Conservation (phyloP, 2,329 filamentous ascomycete genomes). For the Fusarium neocosmosporiellum region DNA sequence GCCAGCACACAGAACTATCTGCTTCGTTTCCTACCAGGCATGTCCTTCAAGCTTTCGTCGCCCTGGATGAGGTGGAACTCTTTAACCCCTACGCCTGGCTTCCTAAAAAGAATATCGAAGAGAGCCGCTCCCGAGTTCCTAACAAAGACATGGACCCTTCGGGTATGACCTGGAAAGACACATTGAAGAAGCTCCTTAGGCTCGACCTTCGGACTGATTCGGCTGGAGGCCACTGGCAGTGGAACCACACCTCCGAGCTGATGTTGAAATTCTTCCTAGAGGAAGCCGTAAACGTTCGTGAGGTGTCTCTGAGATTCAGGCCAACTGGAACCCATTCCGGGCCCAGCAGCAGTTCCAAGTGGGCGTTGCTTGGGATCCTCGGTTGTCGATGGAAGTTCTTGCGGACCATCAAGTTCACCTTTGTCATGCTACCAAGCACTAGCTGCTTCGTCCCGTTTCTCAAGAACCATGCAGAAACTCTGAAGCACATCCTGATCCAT, state of each 20-base stretch:
- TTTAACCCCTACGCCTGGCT: too few relatives aligned
- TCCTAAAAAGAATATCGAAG: too few relatives aligned
- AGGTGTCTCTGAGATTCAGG: conserved; percentile 10
- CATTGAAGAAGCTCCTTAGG: neutral
- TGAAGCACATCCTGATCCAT: conserved; percentile 4
- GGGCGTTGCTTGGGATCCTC: neutral
- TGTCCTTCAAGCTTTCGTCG: too few relatives aligned
- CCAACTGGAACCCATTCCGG: neutral
- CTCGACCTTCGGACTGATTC: conserved; percentile 3
- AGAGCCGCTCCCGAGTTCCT: too few relatives aligned
- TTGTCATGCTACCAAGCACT: neutral
- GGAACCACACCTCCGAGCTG: neutral
- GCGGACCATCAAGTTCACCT: conserved; percentile 1
- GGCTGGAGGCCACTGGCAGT: neutral
- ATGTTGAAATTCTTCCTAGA: neutral
- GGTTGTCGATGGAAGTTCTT: neutral
- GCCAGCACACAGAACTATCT: neutral
- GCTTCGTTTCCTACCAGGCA: neutral
- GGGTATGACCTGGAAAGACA: too few relatives aligned
- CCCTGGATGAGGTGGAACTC: too few relatives aligned
- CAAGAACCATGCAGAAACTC: neutral
- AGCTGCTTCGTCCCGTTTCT: neutral
- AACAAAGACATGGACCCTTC: too few relatives aligned
- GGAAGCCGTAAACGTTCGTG: neutral
- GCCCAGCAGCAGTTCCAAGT: neutral